A percentile compares a stretch with the other conserved stretches of the same genome.
Evolutionary conservation across 495 filamentous ascomycete species (phyloP).

Genomic region (Staphylotrichum tortipilum): DNA sequence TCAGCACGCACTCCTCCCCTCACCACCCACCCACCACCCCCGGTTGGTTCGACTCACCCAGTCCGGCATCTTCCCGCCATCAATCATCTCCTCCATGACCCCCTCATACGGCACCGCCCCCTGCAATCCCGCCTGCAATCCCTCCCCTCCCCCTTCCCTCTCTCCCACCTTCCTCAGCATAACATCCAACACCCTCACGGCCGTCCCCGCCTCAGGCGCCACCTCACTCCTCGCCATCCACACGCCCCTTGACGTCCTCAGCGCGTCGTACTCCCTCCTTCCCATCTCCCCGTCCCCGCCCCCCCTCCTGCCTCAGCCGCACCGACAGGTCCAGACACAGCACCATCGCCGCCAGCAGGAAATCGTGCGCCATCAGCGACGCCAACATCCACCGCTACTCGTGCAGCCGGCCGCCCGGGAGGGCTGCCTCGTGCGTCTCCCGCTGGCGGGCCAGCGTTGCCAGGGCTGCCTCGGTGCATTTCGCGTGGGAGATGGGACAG

Average conservation of each 20-base stretch:
- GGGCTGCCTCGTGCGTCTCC: background rate
- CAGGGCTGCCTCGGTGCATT: background rate
- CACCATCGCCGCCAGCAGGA: slow-evolving; percentile 1
- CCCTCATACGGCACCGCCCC: background rate
- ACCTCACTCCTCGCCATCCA: background rate
- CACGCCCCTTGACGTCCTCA: background rate
- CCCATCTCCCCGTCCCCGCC: background rate
- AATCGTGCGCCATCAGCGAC: slow-evolving; percentile 1
- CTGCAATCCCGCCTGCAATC: background rate
- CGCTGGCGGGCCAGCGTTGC: background rate
- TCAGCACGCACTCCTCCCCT: too few relatives aligned
- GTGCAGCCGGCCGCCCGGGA: background rate
- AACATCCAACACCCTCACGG: background rate
- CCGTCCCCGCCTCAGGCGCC: background rate
- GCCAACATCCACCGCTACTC: background rate
- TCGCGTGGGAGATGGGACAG: background rate
- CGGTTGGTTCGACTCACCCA: background rate
- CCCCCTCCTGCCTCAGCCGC: background rate
- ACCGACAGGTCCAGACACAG: slow-evolving; percentile 1
- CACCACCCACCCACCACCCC: too few relatives aligned
- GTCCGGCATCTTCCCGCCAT: background rate
- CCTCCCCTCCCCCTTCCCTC: background rate
- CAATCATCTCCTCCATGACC: background rate
- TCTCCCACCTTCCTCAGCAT: background rate
- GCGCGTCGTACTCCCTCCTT: background rate